Conservation (phyloP, 345 rosid genomes). For the Abelmoschus esculentus region DNA sequence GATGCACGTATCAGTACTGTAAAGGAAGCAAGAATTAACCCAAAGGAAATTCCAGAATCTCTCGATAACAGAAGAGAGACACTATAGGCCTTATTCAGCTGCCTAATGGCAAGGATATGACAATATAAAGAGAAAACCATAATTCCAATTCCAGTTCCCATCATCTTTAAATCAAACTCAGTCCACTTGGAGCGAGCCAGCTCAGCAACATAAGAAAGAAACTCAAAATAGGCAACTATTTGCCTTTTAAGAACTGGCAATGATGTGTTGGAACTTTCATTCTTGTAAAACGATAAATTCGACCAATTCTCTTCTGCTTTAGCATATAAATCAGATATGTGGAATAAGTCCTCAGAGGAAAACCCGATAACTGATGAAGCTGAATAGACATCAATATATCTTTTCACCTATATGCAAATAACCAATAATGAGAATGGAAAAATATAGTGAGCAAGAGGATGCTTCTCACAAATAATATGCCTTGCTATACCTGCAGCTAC, state of each 20-base stretch:
- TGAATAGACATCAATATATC: constrained; percentile 81
- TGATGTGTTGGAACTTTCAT: constrained; percentile 27
- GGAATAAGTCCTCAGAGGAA: constrained; percentile 66
- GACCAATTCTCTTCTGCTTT: constrained; percentile 53
- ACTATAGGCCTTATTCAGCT: constrained; percentile 23
- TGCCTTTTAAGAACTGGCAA: constrained; percentile 37
- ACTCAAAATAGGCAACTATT: constrained; percentile 45
- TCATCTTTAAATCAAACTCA: constrained; percentile 71
- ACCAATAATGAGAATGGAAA: constrained; percentile 10
- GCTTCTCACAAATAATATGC: constrained; percentile 3
- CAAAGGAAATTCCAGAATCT: constrained; percentile 34
- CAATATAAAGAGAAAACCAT: constrained; percentile 50
- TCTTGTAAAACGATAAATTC: constrained; percentile 18
- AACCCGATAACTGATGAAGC: constrained; percentile 90
- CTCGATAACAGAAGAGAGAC: constrained; percentile 22
- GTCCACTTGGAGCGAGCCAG: constrained; percentile 96
- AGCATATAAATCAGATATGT: constrained; percentile 50
- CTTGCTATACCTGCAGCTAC: neutral
- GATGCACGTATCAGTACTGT: constrained; percentile 58
- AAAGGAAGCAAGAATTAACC: constrained; percentile 36
- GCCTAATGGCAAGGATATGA: constrained; percentile 36
- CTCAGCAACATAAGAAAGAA: constrained; percentile 65
- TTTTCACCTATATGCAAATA: constrained; percentile 53
- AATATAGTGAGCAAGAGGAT: neutral
- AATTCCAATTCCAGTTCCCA: constrained; percentile 64